Base-by-base conservation (phyloP, 179 eudicot species). In the Actinidia arguta region DNA sequence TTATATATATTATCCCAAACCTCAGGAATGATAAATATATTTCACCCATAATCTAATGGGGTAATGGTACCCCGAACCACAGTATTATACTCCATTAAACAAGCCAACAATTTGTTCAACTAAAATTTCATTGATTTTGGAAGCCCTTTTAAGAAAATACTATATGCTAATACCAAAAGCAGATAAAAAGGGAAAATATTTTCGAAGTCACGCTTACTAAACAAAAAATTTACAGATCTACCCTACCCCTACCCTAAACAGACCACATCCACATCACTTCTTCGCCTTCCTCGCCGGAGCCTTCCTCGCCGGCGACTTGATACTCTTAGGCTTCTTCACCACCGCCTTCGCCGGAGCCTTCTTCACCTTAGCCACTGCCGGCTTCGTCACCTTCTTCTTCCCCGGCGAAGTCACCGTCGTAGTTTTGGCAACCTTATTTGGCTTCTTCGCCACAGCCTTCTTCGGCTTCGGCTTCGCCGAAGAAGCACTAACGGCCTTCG, bases 361-460 rank as follows among this genome's bases (percentile, higher is more conserved):
- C 82, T 87, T 94, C 14, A 89, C 77, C 83, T 94, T 92, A 22
- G 86, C 83, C 20, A 90, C 80, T 7, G 91, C 76, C 13, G 88
- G 18, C 73, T 87, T 87, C 89, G 77, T 91, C 75, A 76, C 83
- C 89, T 81, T 83, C 78, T 85, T 64, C 20, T 61, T 88, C 50
- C 83, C 82, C n/a, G n/a, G n/a, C n/a, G n/a, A n/a, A n/a, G n/a
- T n/a, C n/a, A n/a, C n/a, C n/a, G n/a, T n/a, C 42, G 70, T 80
- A 52, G 79, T 64, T 68, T 85, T 82, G 0, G 75, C 71, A 0
- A 70, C 66, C 67, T 46, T 67, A 80, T 82, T 78, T n/a, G n/a
- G n/a, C 27, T 58, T 79, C 4, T n/a, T n/a, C 47, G 87, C 67
- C 62, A 54, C 85, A 0, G 83, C 85, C 12, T 86, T 90, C 85